Evolutionary conservation across 225 moss, liverwort and hornwort genomes (phyloP), one percentile per base, ranked within the genome.

Genomic region (Rhytidiadelphus loreus): DNA sequence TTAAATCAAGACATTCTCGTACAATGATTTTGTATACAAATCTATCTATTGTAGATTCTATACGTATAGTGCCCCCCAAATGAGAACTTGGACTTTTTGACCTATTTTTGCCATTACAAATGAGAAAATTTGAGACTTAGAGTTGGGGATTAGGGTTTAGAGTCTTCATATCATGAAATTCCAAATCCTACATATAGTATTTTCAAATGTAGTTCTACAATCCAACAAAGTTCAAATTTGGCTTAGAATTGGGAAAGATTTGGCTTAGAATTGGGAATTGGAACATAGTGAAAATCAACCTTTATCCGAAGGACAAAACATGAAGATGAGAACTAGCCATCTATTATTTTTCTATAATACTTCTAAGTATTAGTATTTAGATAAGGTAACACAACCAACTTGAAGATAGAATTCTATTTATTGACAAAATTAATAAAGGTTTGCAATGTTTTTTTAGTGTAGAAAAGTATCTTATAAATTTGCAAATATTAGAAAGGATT

Each of bases 41-140:
- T 37, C 37, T 53, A 35, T 52, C 22, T 35, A 52, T 55, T 76
- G 8, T 53, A 33, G 35, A 14, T 21, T 75, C 1, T 33, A 4
- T 75, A 0, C 13, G 2, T 8, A 21, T 3, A 19, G 1, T 33
- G 21, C 18, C 3, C 0, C 7, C 0, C 3, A 76, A 75, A 30
- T 52, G 8, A 35, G 2, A 35, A 52, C 16, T 55, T 55, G 37
- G 3, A 76, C 8, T 13, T 52, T 52, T 55, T 37, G 15, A 24
- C 24, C 9, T 55, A 4, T 6, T 53, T 37, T 37, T 53, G 15
- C 1, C 6, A 55, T 52, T 13, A 8, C 8, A 21, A 8, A 33
- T 33, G 32, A 76, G 5, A 23, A 35, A 76, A 76, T 8, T 53
- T 12, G 13, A 50, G 21, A 13, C 10, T 77, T 16, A 2, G 10